A percentile compares a stretch with the other conserved stretches of the same genome.
Conservation (phyloP, 2,329 filamentous ascomycete genomes). For the Neonectria sp. region DNA sequence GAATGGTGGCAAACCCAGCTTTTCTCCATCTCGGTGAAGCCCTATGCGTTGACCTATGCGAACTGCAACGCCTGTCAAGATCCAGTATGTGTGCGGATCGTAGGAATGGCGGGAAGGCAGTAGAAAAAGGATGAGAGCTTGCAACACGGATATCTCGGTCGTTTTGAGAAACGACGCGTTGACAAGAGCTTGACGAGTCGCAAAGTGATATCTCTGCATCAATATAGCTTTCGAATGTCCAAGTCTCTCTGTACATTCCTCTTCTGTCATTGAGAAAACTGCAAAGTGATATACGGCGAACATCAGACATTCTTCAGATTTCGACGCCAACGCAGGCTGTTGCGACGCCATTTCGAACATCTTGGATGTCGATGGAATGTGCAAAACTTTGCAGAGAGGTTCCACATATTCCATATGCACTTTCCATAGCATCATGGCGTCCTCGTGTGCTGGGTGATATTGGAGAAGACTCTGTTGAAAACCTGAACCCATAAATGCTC, state of each 20-base stretch:
- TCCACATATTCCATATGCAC: slow-evolving; percentile 45
- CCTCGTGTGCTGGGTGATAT: slow-evolving; percentile 38
- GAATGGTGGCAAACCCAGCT: slow-evolving; percentile 54
- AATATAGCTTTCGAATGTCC: slow-evolving; percentile 54
- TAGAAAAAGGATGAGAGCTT: slow-evolving; percentile 67
- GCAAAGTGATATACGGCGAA: slow-evolving; percentile 62
- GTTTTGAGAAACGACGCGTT: slow-evolving; percentile 66
- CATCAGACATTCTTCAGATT: slow-evolving; percentile 54
- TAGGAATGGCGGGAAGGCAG: slow-evolving; percentile 55
- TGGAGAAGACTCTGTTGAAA: background rate
- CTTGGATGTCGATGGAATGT: slow-evolving; percentile 43
- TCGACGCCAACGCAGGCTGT: slow-evolving; percentile 40
- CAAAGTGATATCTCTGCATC: slow-evolving; percentile 56
- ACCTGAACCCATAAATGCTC: background rate
- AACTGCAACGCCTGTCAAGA: slow-evolving; percentile 62
- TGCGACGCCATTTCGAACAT: slow-evolving; percentile 37
- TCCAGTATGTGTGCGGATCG: slow-evolving; percentile 66
- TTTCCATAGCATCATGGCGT: slow-evolving; percentile 46
- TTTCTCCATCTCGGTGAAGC: slow-evolving; percentile 62
- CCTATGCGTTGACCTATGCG: slow-evolving; percentile 69
- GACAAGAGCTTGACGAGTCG: slow-evolving; percentile 63
- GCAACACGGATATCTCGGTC: slow-evolving; percentile 67
- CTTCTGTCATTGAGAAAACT: slow-evolving; percentile 57
- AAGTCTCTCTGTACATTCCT: slow-evolving; percentile 57
- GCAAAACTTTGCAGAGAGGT: slow-evolving; percentile 45